Conservation (phyloP, 495 filamentous ascomycete species). For the Trichoderma parareesei region DNA sequence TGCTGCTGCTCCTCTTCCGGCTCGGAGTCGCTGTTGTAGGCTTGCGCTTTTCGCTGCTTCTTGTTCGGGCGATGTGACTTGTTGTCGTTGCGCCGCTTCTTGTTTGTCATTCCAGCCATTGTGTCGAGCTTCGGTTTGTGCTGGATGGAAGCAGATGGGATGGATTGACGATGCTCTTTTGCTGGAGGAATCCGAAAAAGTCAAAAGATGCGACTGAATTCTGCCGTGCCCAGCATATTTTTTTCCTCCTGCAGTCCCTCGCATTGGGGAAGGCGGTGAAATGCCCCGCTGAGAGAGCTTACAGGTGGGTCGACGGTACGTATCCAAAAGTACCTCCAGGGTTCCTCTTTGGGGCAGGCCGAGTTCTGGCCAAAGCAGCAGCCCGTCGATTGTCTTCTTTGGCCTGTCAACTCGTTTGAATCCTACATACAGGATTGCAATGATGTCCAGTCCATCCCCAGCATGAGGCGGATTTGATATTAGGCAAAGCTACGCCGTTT, state of each 20-base stretch:
- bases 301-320: no score
- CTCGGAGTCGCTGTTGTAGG: slow-evolving; percentile 67
- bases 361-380: no score
- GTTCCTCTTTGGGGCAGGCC: no score
- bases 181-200: background rate
- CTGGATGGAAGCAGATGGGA: background rate
- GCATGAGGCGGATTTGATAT: no score
- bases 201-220: background rate
- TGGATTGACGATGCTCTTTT: background rate
- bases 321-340: no score
- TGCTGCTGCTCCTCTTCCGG: slow-evolving; percentile 36
- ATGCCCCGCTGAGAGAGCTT: background rate
- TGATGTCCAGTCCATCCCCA: no score
- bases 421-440: no score
- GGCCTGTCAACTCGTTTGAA: no score
- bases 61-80: slow-evolving; percentile 49
- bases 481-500: no score
- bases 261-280: slow-evolving; percentile 8
- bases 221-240: background rate
- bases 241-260: background rate
- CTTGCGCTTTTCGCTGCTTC: slow-evolving; percentile 57
- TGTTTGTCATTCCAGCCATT: slow-evolving; percentile 22
- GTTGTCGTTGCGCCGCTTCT: slow-evolving; percentile 40
- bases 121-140: slow-evolving; percentile 12
- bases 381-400: no score